phyloP scores from a whole-genome alignment of 1,139 yeast genomes.

The Yamadazyma blattariae region DNA sequence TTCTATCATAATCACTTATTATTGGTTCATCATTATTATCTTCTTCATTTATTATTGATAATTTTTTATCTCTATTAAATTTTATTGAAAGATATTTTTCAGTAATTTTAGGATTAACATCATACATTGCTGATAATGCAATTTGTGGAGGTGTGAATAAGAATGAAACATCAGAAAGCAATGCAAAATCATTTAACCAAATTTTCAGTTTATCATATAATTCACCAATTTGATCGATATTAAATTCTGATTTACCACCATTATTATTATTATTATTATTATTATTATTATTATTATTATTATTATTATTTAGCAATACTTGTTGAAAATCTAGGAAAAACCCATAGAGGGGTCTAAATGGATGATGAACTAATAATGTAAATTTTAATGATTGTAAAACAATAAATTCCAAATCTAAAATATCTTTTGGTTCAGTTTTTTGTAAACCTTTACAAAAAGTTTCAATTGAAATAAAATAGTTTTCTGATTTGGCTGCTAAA shows the following conservation, averaged over 20 bases:
- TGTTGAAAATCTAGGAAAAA: constrained; percentile 85
- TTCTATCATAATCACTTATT: constrained; percentile 37
- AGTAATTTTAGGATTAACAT: constrained; percentile 61
- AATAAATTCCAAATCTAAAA: constrained; percentile 74
- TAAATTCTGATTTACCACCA: too few relatives aligned
- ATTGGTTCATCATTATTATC: constrained; percentile 7
- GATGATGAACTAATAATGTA: constrained; percentile 83
- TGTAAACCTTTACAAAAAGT: constrained; percentile 72
- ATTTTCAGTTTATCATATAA: constrained; percentile 69
- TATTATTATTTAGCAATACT: constrained; percentile 41
- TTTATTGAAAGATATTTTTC: constrained; percentile 64
- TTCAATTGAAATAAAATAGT: constrained; percentile 81
- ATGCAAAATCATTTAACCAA: constrained; percentile 57
- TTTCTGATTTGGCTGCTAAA: constrained; percentile 90
- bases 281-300: too few relatives aligned
- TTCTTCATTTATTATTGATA: constrained; percentile 4
- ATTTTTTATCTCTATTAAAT: constrained; percentile 17
- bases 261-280: too few relatives aligned
- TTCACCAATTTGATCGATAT: constrained; percentile 34
- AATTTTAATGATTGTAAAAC: constrained; percentile 73
- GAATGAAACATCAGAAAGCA: constrained; percentile 74
- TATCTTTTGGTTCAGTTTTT: constrained; percentile 62
- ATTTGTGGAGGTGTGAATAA: constrained; percentile 92
- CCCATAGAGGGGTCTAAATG: constrained; percentile 85
- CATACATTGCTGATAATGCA: constrained; percentile 80